Evolutionary conservation across 768 basidiomycete genomes (phyloP), one percentile per base, ranked within the genome.

Genomic region (Termitomyces sp.): DNA sequence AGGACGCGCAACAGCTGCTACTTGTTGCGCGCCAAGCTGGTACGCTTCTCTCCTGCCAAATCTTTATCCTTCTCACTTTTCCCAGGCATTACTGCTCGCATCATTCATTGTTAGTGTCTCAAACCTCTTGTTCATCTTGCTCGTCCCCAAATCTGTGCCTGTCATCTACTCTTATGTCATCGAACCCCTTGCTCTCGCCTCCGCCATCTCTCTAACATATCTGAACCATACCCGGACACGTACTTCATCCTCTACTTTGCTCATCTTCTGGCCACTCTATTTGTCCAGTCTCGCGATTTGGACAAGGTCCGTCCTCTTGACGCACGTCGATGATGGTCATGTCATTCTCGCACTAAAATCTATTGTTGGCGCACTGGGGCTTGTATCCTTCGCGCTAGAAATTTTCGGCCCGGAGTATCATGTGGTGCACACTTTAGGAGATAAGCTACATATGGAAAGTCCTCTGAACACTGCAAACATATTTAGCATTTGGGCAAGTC

Each of bases 181-280:
- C 3, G 84, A 90, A 63, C 76, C 84, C 1, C 50, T 85, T 1
- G 77, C 83, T 0, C 67, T 90, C 5, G 47, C 80, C 22, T 61
- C 78, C 13, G 72, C 83, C 18, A 65, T 80, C 3, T 59, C 74
- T 24, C 71, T 92, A 44, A 86, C 86, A 1, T 80, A 79, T 61
- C 70, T 79, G 56, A 92, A 90, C 61, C 91, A 94, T 68, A 81
- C 81, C 37, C 83, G 85, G 16, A 80, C 85, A 0, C 81, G 85
- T 18, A 77, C 80, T 9, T 88, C 94, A 0, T 92, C 91, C 0
- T 77, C 88, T 1, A 66, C 84, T 13, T 71, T 94, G 37, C 80
- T 97, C 10, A 68, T 95, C 48, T 95, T 92, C 71, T 96, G 91
- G 88, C 91, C 92, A 0, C 51, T 79, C 9, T 90, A 92, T 63